A percentile compares a stretch with the other conserved stretches of the same genome.
phyloP scores from a whole-genome alignment of 2,329 filamentous ascomycete genomes.

The Neonectria magnoliae region DNA sequence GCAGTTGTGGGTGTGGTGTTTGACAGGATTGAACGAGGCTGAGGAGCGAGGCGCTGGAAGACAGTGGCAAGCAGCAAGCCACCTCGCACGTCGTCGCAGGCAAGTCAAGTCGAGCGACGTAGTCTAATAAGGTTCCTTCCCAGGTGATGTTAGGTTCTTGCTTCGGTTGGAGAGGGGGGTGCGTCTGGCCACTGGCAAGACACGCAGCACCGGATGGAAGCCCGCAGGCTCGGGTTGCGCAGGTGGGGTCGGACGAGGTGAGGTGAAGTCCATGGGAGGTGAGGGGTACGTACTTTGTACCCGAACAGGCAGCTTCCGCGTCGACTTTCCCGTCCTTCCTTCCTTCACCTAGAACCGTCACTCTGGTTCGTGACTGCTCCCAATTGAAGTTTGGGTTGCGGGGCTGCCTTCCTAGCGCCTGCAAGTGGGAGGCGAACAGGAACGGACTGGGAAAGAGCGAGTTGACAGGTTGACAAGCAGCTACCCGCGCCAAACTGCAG shows the following conservation, averaged over 20 bases:
- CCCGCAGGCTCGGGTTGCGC: neutral
- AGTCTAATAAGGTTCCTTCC: neutral
- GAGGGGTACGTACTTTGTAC: slow-evolving; percentile 1
- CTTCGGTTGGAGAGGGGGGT: neutral
- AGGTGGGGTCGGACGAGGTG: neutral
- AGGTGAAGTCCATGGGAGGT: neutral
- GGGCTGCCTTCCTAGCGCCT: slow-evolving; percentile 3
- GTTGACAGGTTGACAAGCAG: neutral
- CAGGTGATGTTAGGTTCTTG: neutral
- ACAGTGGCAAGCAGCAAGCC: neutral
- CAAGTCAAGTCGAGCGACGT: neutral
- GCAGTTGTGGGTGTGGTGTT: slow-evolving; percentile 1
- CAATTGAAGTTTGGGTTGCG: neutral
- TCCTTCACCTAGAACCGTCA: neutral
- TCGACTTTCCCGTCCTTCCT: neutral
- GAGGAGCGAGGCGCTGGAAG: slow-evolving; percentile 11
- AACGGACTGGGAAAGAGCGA: neutral
- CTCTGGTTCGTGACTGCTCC: slow-evolving; percentile 1
- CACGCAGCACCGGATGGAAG: neutral
- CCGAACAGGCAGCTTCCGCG: neutral
- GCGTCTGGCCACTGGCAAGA: neutral
- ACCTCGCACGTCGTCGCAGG: neutral
- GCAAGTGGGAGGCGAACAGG: slow-evolving; percentile 16
- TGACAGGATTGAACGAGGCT: slow-evolving; percentile 1
- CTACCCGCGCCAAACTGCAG: neutral